Evolutionary conservation across 768 basidiomycete species (phyloP), one percentile per base, ranked within the genome.

Genomic region (Lentinula lateritia): DNA sequence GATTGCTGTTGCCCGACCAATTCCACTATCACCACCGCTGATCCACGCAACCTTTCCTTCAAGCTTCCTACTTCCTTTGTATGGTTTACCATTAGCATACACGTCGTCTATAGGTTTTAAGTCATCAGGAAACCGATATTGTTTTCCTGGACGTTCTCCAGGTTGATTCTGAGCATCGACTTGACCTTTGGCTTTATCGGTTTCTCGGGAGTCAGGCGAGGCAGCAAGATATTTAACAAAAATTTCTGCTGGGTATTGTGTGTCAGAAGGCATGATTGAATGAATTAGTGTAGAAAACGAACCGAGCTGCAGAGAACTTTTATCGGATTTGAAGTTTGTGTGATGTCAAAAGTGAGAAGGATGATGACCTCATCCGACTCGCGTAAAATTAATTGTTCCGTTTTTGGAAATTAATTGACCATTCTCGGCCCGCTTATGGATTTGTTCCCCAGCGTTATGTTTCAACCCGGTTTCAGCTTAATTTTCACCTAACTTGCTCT

Each of bases 1-100:
- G 18, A 64, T 46, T 13, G 63, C 63, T 16, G 50, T 57, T 15
- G 63, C 61, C 6, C 62, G 18, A 16, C 57, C 56, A 8, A 64
- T 60, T 16, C 41, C 56, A 45, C 39, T 58, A 9, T 43, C 41
- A 28, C 42, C 56, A 34, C 39, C 41, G 23, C 23, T 32, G 5
- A 43, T 58, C 42, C 56, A 42, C 7, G 41, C 56, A 15, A 45
- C 42, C 39, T 56, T 42, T 7, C 54, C 54, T 28, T 56, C 54
- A 16, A 56, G 54, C 20, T 56, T 56, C 16, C 54, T 39, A 41
- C 38, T 56, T 34, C 42, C 56, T 45, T 58, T 58, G 42, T 43
- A 42, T 3, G 12, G 28, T 15, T 42, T 58, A 23, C 15, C 56
- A n/a, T 58, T 58, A 8, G 42, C 56, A 20, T 58, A 45, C 6